Conservation (phyloP, 2,329 filamentous ascomycete genomes). For the Ilyonectria destructans region DNA sequence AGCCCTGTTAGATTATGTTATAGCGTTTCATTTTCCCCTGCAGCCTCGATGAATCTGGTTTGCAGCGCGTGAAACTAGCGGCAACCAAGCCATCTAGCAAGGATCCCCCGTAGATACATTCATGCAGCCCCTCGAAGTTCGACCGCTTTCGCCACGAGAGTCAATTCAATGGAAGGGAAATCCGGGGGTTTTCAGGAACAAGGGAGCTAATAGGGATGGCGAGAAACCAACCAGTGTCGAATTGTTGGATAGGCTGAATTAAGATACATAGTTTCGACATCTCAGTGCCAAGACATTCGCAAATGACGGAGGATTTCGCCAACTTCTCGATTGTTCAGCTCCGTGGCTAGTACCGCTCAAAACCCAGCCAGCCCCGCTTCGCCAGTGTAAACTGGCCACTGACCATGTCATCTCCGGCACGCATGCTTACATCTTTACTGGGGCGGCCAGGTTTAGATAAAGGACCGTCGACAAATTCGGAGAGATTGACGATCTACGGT, state of each 20-base stretch:
- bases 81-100: constrained; percentile 1
- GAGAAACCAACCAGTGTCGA: not conserved
- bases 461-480: not conserved
- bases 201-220: not conserved
- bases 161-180: not conserved
- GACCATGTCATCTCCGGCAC: not conserved
- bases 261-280: not conserved
- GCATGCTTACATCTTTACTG: not conserved
- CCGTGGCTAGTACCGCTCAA: too few species aligned
- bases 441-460: not conserved
- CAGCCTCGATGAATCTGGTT: not conserved
- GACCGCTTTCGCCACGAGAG: constrained; percentile 13
- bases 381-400: too few species aligned
- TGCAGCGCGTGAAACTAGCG: not conserved
- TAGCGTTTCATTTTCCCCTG: constrained; percentile 10
- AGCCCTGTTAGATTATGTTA: constrained; percentile 15
- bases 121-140: constrained; percentile 10
- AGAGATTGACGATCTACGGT: not conserved
- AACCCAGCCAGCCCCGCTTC: not conserved
- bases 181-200: not conserved
- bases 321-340: too few species aligned
- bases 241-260: not conserved
- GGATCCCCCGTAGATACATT: constrained; percentile 8
- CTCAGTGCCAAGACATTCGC: not conserved
- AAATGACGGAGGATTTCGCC: not conserved